phyloP scores from a whole-genome alignment of 805 yeast species.

The Candida chauliodis region DNA sequence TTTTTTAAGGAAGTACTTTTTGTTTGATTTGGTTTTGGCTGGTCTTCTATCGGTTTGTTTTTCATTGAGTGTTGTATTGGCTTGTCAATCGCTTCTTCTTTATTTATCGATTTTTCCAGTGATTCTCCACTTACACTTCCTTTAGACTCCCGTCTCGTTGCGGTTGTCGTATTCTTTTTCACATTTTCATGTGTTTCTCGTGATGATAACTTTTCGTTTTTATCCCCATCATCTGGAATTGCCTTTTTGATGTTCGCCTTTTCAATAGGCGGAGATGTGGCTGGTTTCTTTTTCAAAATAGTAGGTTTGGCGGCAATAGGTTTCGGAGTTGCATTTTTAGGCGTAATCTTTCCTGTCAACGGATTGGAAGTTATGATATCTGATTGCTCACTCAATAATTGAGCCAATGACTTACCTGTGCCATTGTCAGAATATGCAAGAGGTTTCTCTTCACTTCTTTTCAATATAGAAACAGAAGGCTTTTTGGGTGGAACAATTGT shows the following conservation, averaged over 20 bases:
- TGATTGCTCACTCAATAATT: conserved; percentile 26
- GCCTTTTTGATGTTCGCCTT: too few species aligned
- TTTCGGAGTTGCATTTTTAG: conserved; percentile 20
- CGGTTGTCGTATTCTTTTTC: too few species aligned
- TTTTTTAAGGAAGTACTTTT: too few species aligned
- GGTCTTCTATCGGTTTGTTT: too few species aligned
- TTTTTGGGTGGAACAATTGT: conserved; percentile 10
- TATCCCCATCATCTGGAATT: too few species aligned
- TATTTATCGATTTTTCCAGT: too few species aligned
- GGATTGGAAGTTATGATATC: conserved; percentile 8
- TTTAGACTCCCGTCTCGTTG: too few species aligned
- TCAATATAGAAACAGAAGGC: conserved; percentile 18
- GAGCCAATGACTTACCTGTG: conserved; percentile 37
- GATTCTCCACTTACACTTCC: too few species aligned
- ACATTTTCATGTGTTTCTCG: too few species aligned
- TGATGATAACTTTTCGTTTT: background rate
- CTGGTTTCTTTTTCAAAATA: conserved; percentile 34
- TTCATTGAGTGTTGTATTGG: too few species aligned
- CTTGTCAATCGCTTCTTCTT: too few species aligned
- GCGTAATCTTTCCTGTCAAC: conserved; percentile 15
- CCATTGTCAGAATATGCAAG: conserved; percentile 12
- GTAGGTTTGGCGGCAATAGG: conserved; percentile 27
- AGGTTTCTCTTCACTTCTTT: conserved; percentile 14
- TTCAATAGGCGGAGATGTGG: conserved; percentile 11
- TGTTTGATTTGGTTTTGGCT: too few species aligned